Base-by-base conservation (phyloP, 192 early-diverging fungal species). In the Chytriomyces confervae region DNA sequence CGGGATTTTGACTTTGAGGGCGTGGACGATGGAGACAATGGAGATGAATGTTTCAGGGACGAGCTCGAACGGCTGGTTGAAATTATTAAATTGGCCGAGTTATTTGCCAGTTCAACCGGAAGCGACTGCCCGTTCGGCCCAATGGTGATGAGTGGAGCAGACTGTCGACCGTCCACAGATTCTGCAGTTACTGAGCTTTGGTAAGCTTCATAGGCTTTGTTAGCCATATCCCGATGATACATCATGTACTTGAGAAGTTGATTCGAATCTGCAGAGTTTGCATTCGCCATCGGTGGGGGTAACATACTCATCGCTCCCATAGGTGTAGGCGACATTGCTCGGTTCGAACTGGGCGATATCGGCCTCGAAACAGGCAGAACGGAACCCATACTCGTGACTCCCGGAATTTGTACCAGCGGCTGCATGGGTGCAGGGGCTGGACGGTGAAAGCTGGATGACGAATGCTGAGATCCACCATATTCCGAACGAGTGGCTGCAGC, bases 211-310 rank as follows among this genome's bases (percentile, higher is more conserved):
- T 46, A 68, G 11, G 66, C 66, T 16, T 46, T 27, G 9, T 20
- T 68, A 16, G 66, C 66, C 66, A 68, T 68, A n/a, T 68, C 66
- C 16, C 44, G 66, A 46, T 68, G 46, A 23, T 47, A 68, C 66
- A 16, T 20, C 66, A 68, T 47, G 44, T 68, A 68, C 43, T 68
- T 8, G 10, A 68, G 23, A 11, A 68, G 44, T 47, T 68, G 66
- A 20, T 16, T 44, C 13, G 66, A 23, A 46, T 68, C 66, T 44
- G 23, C 36, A 11, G 62, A 36, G 20, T 20, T 13, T 1, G 13
- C 11, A 5, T 20, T 36, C 2, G 23, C 13, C 62, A 64, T 24
- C 36, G 62, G 62, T 36, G 62, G 18, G 5, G 62, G 62, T 11
- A 36, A 20, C 13, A 20, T 16, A 16, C 57, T 64, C 23, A 13